A percentile compares a stretch with the other conserved stretches of the same genome.
Conservation (phyloP, 129 eudicot species). For the Lactuca saligna region DNA sequence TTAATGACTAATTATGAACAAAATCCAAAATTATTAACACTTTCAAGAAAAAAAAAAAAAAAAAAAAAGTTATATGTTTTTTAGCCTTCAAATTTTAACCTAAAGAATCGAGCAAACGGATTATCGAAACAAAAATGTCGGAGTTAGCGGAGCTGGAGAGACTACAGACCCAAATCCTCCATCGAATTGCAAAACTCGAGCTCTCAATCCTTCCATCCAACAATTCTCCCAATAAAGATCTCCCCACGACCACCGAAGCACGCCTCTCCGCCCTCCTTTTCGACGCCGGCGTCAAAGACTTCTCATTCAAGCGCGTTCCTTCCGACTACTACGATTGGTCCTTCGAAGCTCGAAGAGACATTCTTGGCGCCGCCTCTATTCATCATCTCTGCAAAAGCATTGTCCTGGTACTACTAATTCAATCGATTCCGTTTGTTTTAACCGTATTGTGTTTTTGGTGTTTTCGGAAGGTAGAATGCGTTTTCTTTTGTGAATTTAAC, state of each 20-base stretch:
- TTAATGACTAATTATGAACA: too few species aligned
- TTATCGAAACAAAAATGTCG: constrained; percentile 34
- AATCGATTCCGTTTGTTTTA: background rate
- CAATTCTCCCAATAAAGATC: constrained; percentile 21
- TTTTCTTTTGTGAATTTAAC: background rate
- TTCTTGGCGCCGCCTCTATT: constrained; percentile 73
- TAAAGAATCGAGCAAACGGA: background rate
- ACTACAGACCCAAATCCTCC: constrained; percentile 62
- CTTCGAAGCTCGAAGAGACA: constrained; percentile 66
- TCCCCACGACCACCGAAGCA: constrained; percentile 54
- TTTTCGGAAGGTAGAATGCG: background rate
- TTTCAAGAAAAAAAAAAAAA: too few species aligned
- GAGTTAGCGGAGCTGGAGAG: constrained; percentile 58
- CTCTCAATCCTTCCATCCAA: constrained; percentile 33
- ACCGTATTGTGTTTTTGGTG: background rate
- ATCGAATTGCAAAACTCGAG: constrained; percentile 68
- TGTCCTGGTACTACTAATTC: constrained; percentile 60
- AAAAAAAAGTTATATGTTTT: too few species aligned
- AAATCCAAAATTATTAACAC: too few species aligned
- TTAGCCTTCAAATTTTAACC: constrained; percentile 10
- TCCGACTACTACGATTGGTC: constrained; percentile 88
- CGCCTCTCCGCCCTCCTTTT: constrained; percentile 75
- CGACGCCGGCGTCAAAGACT: constrained; percentile 56
- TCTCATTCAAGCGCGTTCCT: constrained; percentile 67
- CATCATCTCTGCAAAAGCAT: constrained; percentile 98